phyloP scores from a whole-genome alignment of 306 rosid species.

The Hippophae tibetana region DNA sequence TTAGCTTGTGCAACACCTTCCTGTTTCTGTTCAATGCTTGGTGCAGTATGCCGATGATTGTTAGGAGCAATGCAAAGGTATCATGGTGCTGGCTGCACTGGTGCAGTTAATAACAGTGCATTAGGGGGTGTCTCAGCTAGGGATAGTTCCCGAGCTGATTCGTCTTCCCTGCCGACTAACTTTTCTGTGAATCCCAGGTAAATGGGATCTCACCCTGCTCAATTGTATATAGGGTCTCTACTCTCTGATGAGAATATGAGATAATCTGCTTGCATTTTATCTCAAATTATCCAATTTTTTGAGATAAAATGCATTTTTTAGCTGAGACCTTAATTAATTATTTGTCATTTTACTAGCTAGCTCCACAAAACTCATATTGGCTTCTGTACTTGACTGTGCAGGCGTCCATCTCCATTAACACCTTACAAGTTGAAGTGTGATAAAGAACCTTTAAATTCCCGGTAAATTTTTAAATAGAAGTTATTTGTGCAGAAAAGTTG shows the following conservation, averaged over 20 bases:
- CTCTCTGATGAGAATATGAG: too few relatives aligned
- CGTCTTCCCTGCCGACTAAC: conserved; percentile 61
- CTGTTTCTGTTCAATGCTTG: conserved; percentile 52
- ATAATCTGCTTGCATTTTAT: too few relatives aligned
- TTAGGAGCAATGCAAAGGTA: conserved; percentile 86
- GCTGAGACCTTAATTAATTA: neutral
- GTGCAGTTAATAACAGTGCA: conserved; percentile 82
- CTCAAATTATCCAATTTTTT: neutral
- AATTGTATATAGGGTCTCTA: too few relatives aligned
- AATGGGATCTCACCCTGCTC: conserved; percentile 12
- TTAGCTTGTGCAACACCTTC: conserved; percentile 28
- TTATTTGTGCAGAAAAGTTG: too few relatives aligned
- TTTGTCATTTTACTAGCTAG: too few relatives aligned
- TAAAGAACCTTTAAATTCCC: conserved; percentile 63
- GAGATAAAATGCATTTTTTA: neutral
- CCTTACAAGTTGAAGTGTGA: conserved; percentile 93
- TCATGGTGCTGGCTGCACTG: conserved; percentile 74
- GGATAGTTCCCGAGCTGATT: conserved; percentile 77
- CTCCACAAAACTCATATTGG: neutral
- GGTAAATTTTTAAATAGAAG: conserved; percentile 31
- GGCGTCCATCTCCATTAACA: conserved; percentile 58
- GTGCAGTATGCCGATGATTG: conserved; percentile 85
- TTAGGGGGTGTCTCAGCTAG: conserved; percentile 68
- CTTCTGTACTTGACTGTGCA: conserved; percentile 28
- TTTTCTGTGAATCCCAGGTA: conserved; percentile 66